Evolutionary conservation across 768 basidiomycete species (phyloP), one percentile per base, ranked within the genome.

Genomic region (Xerocomellus amylosporus): DNA sequence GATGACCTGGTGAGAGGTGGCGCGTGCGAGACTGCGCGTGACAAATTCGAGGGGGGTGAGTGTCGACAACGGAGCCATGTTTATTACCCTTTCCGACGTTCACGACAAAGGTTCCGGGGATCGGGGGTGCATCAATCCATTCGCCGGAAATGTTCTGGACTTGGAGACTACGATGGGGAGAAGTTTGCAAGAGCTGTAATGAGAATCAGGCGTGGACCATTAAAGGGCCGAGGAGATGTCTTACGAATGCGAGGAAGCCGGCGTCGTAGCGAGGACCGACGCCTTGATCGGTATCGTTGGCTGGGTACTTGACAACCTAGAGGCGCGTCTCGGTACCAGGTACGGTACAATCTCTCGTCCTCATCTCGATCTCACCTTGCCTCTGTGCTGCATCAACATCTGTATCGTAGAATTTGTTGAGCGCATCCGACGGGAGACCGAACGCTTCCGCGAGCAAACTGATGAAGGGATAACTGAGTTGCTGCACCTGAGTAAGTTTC

Each of bases 241-340:
- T 45, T 46, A 90, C 90, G 67, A 93, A 85, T 9, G 90, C 92
- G 58, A 92, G 68, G 73, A 92, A 91, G 0, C 88, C 87, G 0
- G 85, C 85, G 53, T 92, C 91, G 54, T 84, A 91, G 68, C 92
- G 90, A 12, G 91, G 88, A 0, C 91, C 91, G 7, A 92, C 91
- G 14, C 91, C 90, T 68, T 93, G 90, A 51, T 80, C 77, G 22
- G 77, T 68, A 13, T 79, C 78, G 30, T 81, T 77, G 8, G 81
- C 75, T 8, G 90, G 90, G 62, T 93, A 93, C 63, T 87, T 83
- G 20, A 92, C 85, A 47, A 93, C 74, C 78, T 64, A 43, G 33
- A 19, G 4, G 5, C 2, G 17, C 28, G 22, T 39, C n/a, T 46
- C 30, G 4, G 36, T 20, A 38, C 19, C 15, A 3, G 42, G 22